Percentiles rank a stretch among this genome's conserved stretches.
These are phyloP conservation scores for Prosopis cineraria DNA, from an alignment of 306 rosid species.

Conservation along the genomic window DNA sequence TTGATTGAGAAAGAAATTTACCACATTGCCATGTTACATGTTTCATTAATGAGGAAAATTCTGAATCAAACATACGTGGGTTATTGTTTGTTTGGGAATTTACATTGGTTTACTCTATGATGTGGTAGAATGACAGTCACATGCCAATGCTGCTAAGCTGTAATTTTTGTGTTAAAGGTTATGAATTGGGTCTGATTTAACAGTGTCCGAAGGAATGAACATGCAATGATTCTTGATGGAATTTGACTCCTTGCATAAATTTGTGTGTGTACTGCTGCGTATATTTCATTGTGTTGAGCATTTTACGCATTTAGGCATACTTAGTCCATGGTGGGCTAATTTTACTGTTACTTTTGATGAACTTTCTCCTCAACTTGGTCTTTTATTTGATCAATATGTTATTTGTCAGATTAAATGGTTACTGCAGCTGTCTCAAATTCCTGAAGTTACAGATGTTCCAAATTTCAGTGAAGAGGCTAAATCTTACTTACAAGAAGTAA, in stretches of 20 bases:
- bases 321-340: background rate
- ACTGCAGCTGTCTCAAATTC: constrained; percentile 67
- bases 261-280: background rate
- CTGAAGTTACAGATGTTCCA: constrained; percentile 73
- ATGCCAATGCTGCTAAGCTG: background rate
- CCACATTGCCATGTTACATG: background rate
- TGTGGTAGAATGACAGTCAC: background rate
- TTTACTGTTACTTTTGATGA: background rate
- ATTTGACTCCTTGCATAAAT: background rate
- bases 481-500: constrained; percentile 55
- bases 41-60: background rate
- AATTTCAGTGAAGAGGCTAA: constrained; percentile 64
- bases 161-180: background rate
- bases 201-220: background rate
- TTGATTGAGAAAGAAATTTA: background rate
- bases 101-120: background rate
- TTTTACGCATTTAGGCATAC: background rate
- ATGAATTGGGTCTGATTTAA: background rate
- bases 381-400: background rate
- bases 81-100: background rate
- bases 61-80: background rate
- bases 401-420: constrained; percentile 74
- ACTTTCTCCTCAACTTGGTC: background rate
- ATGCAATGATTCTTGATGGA: background rate
- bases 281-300: background rate